Percentiles rank a stretch among this genome's conserved stretches.
phyloP scores from a whole-genome alignment of 768 basidiomycete genomes.

The Suillus weaverae region DNA sequence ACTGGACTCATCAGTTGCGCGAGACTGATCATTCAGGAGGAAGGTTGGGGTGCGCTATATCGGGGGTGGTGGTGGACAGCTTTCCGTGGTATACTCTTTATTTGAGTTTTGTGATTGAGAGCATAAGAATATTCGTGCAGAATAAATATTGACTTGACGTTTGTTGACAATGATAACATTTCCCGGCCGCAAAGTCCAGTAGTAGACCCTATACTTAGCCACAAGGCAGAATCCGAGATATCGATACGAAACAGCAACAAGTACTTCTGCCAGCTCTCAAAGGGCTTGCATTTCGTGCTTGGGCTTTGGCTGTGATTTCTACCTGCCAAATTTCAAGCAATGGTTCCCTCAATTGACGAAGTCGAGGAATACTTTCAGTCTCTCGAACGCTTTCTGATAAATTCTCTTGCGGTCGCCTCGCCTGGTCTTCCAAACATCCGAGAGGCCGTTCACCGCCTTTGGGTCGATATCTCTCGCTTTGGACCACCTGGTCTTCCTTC shows the following conservation, averaged over 20 bases:
- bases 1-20: slow-evolving; percentile 25
- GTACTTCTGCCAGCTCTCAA: not conserved
- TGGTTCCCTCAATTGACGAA: slow-evolving; percentile 54
- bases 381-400: slow-evolving; percentile 60
- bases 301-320: not conserved
- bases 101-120: not conserved
- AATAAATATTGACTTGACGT: not conserved
- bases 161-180: slow-evolving; percentile 1
- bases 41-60: slow-evolving; percentile 36
- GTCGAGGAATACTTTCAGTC: slow-evolving; percentile 70
- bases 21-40: slow-evolving; percentile 35
- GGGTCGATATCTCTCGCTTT: slow-evolving; percentile 79
- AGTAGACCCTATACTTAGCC: slow-evolving; percentile 3
- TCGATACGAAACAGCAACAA: slow-evolving; percentile 9
- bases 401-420: slow-evolving; percentile 55
- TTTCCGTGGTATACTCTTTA: slow-evolving; percentile 5
- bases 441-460: slow-evolving; percentile 66
- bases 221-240: slow-evolving; percentile 8
- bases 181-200: not conserved
- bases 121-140: not conserved
- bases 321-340: slow-evolving; percentile 5
- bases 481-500: slow-evolving; percentile 54
- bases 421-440: slow-evolving; percentile 63
- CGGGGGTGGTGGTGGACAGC: slow-evolving; percentile 36
- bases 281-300: slow-evolving; percentile 3